Percentiles rank a stretch among this genome's conserved stretches.
Evolutionary conservation across 257 asterid genomes (phyloP).

Genomic region (Solanum gracilifrons): DNA sequence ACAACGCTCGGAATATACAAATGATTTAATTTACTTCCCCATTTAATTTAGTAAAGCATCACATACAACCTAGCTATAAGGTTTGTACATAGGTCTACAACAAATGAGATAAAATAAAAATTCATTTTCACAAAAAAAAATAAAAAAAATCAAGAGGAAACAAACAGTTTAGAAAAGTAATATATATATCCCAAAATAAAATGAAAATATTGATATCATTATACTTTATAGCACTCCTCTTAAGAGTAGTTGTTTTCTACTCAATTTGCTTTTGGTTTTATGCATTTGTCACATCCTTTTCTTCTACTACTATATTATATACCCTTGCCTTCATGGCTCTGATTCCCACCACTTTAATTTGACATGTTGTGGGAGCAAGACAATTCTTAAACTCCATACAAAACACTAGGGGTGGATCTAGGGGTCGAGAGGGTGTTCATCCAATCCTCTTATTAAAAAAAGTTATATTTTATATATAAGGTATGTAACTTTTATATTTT

Average conservation of each 20-base stretch:
- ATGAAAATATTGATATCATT: not conserved
- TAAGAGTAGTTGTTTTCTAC: not conserved
- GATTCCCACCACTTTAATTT: not conserved
- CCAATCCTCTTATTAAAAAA: accelerated
- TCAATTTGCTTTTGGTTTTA: not conserved
- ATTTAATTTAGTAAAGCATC: not conserved
- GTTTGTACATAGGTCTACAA: not conserved
- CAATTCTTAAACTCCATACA: not conserved
- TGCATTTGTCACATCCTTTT: not conserved
- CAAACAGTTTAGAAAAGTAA: not conserved
- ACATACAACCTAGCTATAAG: not conserved
- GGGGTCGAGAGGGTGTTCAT: not conserved
- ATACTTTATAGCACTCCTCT: not conserved
- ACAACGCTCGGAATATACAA: not conserved
- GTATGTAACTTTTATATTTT: not conserved
- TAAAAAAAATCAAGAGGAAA: not conserved
- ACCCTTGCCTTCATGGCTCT: not conserved
- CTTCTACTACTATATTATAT: not conserved
- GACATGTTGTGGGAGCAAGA: not conserved
- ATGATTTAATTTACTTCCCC: not conserved
- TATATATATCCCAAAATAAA: not conserved
- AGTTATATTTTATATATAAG: not conserved
- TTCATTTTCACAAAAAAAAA: not conserved
- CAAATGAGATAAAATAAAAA: not conserved
- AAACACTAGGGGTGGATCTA: not conserved